Conservation (phyloP, 2,329 filamentous ascomycete genomes). For the Ceratocystis papillata region DNA sequence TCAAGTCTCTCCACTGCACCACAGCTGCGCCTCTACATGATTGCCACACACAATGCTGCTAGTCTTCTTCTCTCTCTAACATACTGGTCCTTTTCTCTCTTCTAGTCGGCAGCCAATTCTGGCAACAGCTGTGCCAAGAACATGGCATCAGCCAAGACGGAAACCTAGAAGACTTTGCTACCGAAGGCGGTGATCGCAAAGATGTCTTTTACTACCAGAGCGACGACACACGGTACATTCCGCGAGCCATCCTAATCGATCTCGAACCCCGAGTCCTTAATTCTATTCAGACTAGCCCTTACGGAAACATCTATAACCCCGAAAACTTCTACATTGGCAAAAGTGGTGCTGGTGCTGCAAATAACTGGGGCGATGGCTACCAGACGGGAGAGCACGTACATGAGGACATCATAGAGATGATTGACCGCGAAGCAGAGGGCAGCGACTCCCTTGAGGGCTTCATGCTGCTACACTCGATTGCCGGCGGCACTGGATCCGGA, state of each 20-base stretch:
- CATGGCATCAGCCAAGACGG: conserved; percentile 97
- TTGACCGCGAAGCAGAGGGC: conserved; percentile 93
- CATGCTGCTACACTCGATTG: conserved; percentile 97
- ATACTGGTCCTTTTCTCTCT: conserved; percentile 33
- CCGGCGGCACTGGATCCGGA: conserved; percentile 92
- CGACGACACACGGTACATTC: conserved; percentile 97
- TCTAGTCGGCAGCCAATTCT: conserved; percentile 92
- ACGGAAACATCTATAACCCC: conserved; percentile 98
- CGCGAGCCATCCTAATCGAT: conserved; percentile 87
- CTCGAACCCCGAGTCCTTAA: conserved; percentile 90
- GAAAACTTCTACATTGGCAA: conserved; percentile 98
- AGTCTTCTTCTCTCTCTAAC: conserved; percentile 4
- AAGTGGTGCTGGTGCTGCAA: conserved; percentile 84
- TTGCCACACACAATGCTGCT: not conserved
- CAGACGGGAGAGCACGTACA: conserved; percentile 82
- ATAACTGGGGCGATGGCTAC: conserved; percentile 98
- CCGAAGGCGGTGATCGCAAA: conserved; percentile 92
- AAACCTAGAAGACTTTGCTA: conserved; percentile 94
- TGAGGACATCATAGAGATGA: conserved; percentile 99
- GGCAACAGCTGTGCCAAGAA: conserved; percentile 96
- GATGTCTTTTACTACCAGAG: conserved; percentile 99
- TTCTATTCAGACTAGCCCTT: conserved; percentile 81
- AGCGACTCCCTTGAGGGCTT: conserved; percentile 97
- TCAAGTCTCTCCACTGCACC: not conserved
- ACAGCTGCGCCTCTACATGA: too few species aligned